Base-by-base conservation (phyloP, 1,284 basidiomycete species). In the Ustilago sp. region DNA sequence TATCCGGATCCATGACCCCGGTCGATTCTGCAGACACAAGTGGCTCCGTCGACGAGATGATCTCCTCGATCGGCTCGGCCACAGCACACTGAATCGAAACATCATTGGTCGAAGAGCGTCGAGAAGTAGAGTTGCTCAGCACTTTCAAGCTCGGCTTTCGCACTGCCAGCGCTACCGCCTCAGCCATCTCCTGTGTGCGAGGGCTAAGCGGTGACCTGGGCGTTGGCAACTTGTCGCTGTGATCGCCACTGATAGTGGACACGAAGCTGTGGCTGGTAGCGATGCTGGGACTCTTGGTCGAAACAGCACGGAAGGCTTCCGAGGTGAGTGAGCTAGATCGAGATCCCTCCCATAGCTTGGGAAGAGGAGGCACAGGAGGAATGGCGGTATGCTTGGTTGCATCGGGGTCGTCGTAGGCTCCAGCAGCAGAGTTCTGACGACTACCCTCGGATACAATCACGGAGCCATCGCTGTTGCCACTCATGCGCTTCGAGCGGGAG, bases 291-390 rank as follows among this genome's bases (percentile, higher is more conserved):
- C 61, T 73, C 52, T 73, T 71, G 56, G 54, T 61, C 35, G 56
- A 43, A 45, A 48, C 63, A 12, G 66, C 60, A 31, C 52, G 61
- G 64, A 72, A 68, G 7, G 69, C 68, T 15, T 76, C 73, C 6
- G 77, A 75, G 0, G 63, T 67, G 47, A 75, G 66, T 58, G 64
- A 89, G 89, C 50, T 89, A 7, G 93, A 92, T 72, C 91, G 91
- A 87, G 92, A 95, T 19, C 88, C 90, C 41, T 93, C 92, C 74
- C 94, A 87, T 79, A 94, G 93, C 87, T 97, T 98, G 41, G 96
- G 96, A 23, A 99, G 88, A 50, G 97, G 96, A 38, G 96, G 96
- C 1, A 99, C 97, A 28, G 96, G 96, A 1, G 97, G 96, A 7
- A 98, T 94, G 17, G 65, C 74, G 19, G 64, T 48, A 39, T 59